Evolutionary conservation across 208 protist genomes (phyloP).

Genomic region (Chromosphaera perkinsii): DNA sequence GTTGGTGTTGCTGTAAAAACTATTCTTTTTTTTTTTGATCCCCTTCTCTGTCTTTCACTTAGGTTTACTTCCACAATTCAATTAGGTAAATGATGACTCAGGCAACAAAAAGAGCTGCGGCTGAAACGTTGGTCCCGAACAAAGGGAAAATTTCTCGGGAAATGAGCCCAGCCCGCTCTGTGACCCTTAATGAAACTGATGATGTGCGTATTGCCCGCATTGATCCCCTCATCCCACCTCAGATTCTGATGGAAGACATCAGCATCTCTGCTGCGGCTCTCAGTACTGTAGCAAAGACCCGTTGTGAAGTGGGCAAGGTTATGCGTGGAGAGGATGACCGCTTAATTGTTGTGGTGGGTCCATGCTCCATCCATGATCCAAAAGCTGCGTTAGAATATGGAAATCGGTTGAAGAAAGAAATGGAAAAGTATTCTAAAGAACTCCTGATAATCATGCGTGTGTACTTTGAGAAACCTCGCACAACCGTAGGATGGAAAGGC

Average conservation of each 20-base stretch:
- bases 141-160: no score
- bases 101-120: no score
- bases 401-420: background rate
- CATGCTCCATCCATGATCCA: constrained; percentile 66
- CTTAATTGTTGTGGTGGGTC: constrained; percentile 63
- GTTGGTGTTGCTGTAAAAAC: no score
- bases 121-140: no score
- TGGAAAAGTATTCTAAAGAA: constrained; percentile 41
- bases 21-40: no score
- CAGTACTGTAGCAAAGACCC: constrained; percentile 36
- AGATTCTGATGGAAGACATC: constrained; percentile 52
- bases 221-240: constrained; percentile 47
- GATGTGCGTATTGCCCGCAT: constrained; percentile 45
- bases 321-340: constrained; percentile 42
- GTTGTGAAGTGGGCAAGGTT: constrained; percentile 8
- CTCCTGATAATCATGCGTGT: constrained; percentile 66
- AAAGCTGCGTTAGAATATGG: constrained; percentile 64
- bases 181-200: no score
- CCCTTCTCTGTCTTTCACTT: no score
- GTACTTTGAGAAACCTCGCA: constrained; percentile 74
- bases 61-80: no score
- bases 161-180: no score
- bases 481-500: constrained; percentile 67
- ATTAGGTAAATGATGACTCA: no score
- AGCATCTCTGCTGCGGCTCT: constrained; percentile 26